Base-by-base conservation (phyloP, 805 yeast genomes). In the Jamesozyma hellenica region DNA sequence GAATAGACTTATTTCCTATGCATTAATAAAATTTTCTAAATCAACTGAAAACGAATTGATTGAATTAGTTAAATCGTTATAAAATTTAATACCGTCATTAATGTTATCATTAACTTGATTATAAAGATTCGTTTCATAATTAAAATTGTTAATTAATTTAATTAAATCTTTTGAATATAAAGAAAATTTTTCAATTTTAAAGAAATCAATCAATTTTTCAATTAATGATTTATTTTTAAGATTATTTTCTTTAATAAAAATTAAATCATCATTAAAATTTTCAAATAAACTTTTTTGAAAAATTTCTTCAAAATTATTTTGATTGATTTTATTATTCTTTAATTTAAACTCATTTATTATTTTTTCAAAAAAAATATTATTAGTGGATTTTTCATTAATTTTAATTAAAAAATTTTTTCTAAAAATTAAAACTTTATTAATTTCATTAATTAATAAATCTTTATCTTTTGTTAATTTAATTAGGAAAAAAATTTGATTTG, bases 31-130 rank as follows among this genome's bases (percentile, higher is more conserved):
- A n/a, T n/a, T 21, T 6, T 21, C 8, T 21, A 21, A 21, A 6
- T 21, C 23, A 21, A 21, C 8, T 21, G 71, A 51, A 16, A 77
- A 68, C 2, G 49, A 58, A 23, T 64, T 61, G 5, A 74, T 68
- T 38, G 72, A 71, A 8, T 56, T 57, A 25, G 70, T 61, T 44
- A 84, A 72, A 39, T 78, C 81, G 29, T 67, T 67, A 61, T 88
- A 88, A 53, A 87, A 87, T 39, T 70, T 68, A 0, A 73, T 50
- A 0, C 95, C 96, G 49, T 81, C 82, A 25, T 70, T 70, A 21
- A 85, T 55, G 52, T 83, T 81, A 4, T 67, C 63, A 14, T 70
- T 57, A 2, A 84, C 67, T 49, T 81, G 84, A 23, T 68, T 57
- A 50, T 67, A 80, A 35, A 72, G 40, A 9, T 43, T 43, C 8